phyloP scores from a whole-genome alignment of 768 basidiomycete species.

The Leucosporidium creatinivorum region DNA sequence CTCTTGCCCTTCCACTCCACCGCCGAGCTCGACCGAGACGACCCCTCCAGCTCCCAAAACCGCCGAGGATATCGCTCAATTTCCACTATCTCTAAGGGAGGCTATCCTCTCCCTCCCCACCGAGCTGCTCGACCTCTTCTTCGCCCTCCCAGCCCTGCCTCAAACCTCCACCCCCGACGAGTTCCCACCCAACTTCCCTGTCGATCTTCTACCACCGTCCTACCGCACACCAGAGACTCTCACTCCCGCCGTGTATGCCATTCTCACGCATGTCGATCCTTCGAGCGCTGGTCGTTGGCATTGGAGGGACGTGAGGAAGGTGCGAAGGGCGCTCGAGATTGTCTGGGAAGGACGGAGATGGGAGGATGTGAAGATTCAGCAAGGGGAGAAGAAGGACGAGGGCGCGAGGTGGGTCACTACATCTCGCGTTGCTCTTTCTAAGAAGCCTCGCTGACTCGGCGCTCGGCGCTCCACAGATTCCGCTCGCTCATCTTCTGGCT shows the following conservation, averaged over 20 bases:
- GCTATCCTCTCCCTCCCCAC: slow-evolving; percentile 28
- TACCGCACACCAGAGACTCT: slow-evolving; percentile 19
- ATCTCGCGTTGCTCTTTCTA: neutral
- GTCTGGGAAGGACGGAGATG: slow-evolving; percentile 61
- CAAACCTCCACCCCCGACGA: slow-evolving; percentile 22
- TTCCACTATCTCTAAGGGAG: slow-evolving; percentile 9
- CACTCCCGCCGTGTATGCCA: slow-evolving; percentile 48
- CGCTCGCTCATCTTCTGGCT: slow-evolving; percentile 85
- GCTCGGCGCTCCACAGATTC: slow-evolving; percentile 51
- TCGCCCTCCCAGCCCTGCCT: slow-evolving; percentile 32
- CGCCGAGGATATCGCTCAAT: slow-evolving; percentile 15
- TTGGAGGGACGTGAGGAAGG: slow-evolving; percentile 89
- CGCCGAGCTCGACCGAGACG: neutral
- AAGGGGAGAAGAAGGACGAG: slow-evolving; percentile 47
- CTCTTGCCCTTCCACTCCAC: neutral
- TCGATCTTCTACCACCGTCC: slow-evolving; percentile 19
- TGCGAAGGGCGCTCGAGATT: slow-evolving; percentile 67
- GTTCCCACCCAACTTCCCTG: slow-evolving; percentile 29
- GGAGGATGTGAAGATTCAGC: slow-evolving; percentile 60
- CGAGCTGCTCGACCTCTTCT: slow-evolving; percentile 33
- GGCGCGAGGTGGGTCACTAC: slow-evolving; percentile 24
- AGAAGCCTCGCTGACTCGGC: neutral
- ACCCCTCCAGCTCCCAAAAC: neutral
- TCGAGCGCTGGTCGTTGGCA: slow-evolving; percentile 78
- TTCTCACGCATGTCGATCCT: slow-evolving; percentile 65